Conservation (phyloP, 2,329 filamentous ascomycete genomes). For the Aspergillus pseudoterreus region DNA sequence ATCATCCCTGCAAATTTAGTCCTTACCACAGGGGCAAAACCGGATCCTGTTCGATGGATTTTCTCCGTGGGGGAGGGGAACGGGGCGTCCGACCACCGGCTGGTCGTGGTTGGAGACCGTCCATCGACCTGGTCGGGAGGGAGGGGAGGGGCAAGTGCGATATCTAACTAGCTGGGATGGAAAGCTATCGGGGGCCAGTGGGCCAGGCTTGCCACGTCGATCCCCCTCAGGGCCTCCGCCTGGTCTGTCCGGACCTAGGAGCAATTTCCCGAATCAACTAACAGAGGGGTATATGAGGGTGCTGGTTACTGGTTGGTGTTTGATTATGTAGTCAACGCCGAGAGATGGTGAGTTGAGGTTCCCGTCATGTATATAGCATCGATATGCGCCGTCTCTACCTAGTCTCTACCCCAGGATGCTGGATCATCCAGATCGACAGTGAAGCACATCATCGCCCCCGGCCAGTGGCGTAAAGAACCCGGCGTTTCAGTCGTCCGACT, state of each 20-base stretch:
- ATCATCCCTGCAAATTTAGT: not conserved
- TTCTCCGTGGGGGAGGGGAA: not conserved
- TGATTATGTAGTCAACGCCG: too few species aligned
- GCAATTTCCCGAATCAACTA: slow-evolving; percentile 5
- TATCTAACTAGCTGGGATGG: too few species aligned
- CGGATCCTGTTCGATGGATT: not conserved
- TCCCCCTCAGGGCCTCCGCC: slow-evolving; percentile 3
- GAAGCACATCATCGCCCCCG: slow-evolving; percentile 12
- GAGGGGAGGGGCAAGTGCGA: not conserved
- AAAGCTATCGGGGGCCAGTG: not conserved
- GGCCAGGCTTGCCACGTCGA: slow-evolving; percentile 2
- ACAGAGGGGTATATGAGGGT: too few species aligned
- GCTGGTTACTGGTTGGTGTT: too few species aligned
- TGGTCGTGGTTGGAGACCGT: not conserved
- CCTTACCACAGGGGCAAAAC: not conserved
- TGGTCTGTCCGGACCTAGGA: not conserved
- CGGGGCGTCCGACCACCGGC: not conserved
- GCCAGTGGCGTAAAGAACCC: slow-evolving; percentile 9
- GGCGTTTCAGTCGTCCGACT: slow-evolving; percentile 6
- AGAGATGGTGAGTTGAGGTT: slow-evolving; percentile 5
- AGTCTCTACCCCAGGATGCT: not conserved
- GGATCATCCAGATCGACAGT: not conserved
- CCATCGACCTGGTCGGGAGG: not conserved
- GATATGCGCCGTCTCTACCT: not conserved
- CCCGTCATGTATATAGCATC: slow-evolving; percentile 1